A percentile compares a stretch with the other conserved stretches of the same genome.
Evolutionary conservation across 768 basidiomycete species (phyloP).

Genomic region (Hericium rajendrae): DNA sequence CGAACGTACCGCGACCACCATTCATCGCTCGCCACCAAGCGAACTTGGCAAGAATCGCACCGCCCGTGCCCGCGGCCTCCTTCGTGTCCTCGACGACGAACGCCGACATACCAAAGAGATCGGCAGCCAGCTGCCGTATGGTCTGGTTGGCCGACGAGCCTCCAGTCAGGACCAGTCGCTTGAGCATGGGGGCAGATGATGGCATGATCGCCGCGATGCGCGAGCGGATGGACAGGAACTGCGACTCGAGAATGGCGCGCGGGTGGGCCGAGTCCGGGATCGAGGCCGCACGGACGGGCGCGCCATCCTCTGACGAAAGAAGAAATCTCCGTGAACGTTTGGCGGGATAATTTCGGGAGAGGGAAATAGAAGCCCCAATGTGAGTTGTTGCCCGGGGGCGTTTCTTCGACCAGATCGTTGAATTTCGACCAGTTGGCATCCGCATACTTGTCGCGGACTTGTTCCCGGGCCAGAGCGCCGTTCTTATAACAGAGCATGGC

Average conservation of each 20-base stretch:
- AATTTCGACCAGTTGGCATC: constrained; percentile 55
- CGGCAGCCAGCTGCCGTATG: constrained; percentile 67
- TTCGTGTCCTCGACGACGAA: constrained; percentile 46
- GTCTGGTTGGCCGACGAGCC: constrained; percentile 67
- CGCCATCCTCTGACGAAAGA: constrained; percentile 35
- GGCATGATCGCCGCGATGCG: constrained; percentile 64
- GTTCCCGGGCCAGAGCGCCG: constrained; percentile 72
- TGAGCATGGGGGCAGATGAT: constrained; percentile 40
- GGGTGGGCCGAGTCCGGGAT: constrained; percentile 46
- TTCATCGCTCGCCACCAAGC: constrained; percentile 52
- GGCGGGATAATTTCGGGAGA: constrained; percentile 81
- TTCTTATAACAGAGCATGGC: constrained; percentile 93
- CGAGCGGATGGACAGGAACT: constrained; percentile 72
- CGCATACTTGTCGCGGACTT: constrained; percentile 59
- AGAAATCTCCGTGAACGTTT: constrained; percentile 61
- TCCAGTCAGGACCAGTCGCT: constrained; percentile 67
- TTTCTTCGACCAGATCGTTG: constrained; percentile 51
- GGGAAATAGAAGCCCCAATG: constrained; percentile 72
- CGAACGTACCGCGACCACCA: constrained; percentile 40
- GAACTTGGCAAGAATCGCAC: constrained; percentile 61
- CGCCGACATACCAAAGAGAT: constrained; percentile 70
- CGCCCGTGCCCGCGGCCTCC: constrained; percentile 66
- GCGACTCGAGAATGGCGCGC: constrained; percentile 75
- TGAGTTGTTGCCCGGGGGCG: constrained; percentile 49
- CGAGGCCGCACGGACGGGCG: constrained; percentile 15